These are phyloP conservation scores for Lactarius sp. DNA, from an alignment of 768 basidiomycete species.

Conservation along the genomic window DNA sequence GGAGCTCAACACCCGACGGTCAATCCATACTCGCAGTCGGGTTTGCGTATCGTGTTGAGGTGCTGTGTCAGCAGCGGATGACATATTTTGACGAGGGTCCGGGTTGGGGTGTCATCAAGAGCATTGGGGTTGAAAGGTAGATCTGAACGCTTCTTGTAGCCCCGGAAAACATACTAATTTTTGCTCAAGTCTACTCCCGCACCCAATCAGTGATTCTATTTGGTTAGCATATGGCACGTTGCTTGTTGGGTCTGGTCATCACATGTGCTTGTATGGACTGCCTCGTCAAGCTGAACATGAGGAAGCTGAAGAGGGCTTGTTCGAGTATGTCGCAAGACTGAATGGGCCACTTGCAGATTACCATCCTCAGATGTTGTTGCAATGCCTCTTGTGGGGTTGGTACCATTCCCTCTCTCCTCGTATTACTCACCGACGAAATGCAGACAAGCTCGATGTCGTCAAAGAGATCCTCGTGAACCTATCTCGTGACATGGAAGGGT, in stretches of 20 bases:
- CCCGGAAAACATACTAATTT: not conserved
- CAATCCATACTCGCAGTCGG: slow-evolving; percentile 92
- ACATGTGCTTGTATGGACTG: slow-evolving; percentile 76
- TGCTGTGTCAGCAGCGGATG: slow-evolving; percentile 92
- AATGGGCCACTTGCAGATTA: slow-evolving; percentile 89
- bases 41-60: slow-evolving; percentile 67
- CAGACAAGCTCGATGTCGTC: slow-evolving; percentile 82
- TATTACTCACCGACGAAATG: not conserved
- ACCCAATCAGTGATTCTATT: slow-evolving; percentile 82
- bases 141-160: slow-evolving; percentile 26
- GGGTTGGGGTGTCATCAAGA: slow-evolving; percentile 70
- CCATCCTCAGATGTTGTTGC: slow-evolving; percentile 89
- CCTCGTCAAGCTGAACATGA: slow-evolving; percentile 26
- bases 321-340: slow-evolving; percentile 74
- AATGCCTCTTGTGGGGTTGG: slow-evolving; percentile 90
- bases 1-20: slow-evolving; percentile 86
- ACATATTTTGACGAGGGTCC: slow-evolving; percentile 83
- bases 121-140: slow-evolving; percentile 65
- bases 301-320: slow-evolving; percentile 47
- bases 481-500: slow-evolving; percentile 40
- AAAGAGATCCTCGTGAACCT: slow-evolving; percentile 76
- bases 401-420: slow-evolving; percentile 5
- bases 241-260: slow-evolving; percentile 75
- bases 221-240: slow-evolving; percentile 85
- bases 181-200: slow-evolving; percentile 48